phyloP scores from a whole-genome alignment of 2,329 filamentous ascomycete genomes.

The Alternaria alternata region DNA sequence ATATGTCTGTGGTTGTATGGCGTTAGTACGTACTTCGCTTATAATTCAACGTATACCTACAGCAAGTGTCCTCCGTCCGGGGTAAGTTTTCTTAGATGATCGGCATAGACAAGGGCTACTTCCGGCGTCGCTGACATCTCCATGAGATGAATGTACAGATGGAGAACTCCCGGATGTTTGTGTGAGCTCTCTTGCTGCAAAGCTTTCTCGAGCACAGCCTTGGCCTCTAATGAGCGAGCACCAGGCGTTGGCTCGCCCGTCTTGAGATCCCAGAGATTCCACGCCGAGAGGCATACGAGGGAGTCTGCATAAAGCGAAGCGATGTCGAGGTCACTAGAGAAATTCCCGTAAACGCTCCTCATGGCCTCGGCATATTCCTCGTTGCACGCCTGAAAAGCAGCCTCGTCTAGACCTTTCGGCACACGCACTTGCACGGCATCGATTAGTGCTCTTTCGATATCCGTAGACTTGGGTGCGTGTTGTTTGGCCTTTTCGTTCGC shows the following conservation, averaged over 20 bases:
- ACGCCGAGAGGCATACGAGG: conserved; percentile 71
- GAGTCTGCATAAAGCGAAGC: conserved; percentile 70
- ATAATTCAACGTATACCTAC: background rate
- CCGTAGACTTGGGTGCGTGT: conserved; percentile 49
- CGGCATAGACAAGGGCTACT: conserved; percentile 66
- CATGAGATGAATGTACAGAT: conserved; percentile 80
- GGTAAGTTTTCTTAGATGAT: conserved; percentile 69
- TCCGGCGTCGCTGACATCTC: conserved; percentile 77
- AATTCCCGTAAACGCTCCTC: conserved; percentile 62
- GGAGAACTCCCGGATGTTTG: conserved; percentile 73
- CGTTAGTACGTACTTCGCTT: background rate
- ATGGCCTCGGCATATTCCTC: conserved; percentile 69
- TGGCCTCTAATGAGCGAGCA: conserved; percentile 66
- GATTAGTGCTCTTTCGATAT: conserved; percentile 69
- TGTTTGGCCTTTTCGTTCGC: conserved; percentile 58
- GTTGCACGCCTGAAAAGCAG: conserved; percentile 63
- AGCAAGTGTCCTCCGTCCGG: conserved; percentile 75
- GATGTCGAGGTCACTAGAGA: conserved; percentile 68
- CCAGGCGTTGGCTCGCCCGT: conserved; percentile 65
- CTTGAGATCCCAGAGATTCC: conserved; percentile 69
- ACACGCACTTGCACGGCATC: conserved; percentile 61
- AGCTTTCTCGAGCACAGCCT: conserved; percentile 65
- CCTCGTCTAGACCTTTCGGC: conserved; percentile 56
- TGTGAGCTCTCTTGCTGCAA: conserved; percentile 60
- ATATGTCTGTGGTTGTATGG: conserved; percentile 62